These are phyloP conservation scores for Diplodia mutila DNA, from an alignment of 2,329 filamentous ascomycete genomes.

Conservation along the genomic window DNA sequence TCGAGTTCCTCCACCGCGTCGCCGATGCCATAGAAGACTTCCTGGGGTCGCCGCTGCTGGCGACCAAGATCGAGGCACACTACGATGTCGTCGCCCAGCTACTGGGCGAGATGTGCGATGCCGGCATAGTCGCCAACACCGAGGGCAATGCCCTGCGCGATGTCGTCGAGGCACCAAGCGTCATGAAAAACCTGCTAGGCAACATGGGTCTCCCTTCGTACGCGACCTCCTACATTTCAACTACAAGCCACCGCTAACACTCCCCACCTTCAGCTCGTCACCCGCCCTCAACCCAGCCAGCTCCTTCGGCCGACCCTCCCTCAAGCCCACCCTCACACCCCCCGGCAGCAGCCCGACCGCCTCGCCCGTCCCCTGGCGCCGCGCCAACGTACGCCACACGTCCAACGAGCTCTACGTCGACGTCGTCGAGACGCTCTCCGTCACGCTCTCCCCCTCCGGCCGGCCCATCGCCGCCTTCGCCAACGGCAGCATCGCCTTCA, in stretches of 20 bases:
- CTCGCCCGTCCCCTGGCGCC: conserved; percentile 78
- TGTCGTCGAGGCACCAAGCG: conserved; percentile 86
- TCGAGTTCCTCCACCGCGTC: conserved; percentile 93
- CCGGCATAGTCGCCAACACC: conserved; percentile 83
- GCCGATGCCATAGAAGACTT: conserved; percentile 95
- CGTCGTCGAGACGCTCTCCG: conserved; percentile 84
- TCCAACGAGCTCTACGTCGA: conserved; percentile 98
- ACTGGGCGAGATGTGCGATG: conserved; percentile 95
- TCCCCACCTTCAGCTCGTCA: neutral
- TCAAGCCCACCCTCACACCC: conserved; percentile 30
- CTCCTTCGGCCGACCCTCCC: conserved; percentile 18
- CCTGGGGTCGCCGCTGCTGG: conserved; percentile 81
- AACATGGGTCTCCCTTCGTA: conserved; percentile 83
- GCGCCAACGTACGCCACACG: conserved; percentile 90
- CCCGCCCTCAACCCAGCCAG: conserved; percentile 20
- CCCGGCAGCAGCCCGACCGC: conserved; percentile 27
- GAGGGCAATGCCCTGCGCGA: conserved; percentile 93
- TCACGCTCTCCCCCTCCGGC: conserved; percentile 89
- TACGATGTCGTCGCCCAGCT: conserved; percentile 96
- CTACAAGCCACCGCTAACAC: neutral
- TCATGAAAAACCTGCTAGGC: conserved; percentile 85
- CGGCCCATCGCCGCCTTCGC: conserved; percentile 83
- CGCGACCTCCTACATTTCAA: conserved; percentile 26
- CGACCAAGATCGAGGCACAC: conserved; percentile 82
- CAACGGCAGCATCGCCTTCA: conserved; percentile 92